A percentile compares a stretch with the other conserved stretches of the same genome.
These are phyloP conservation scores for Kazachstania africana DNA, from an alignment of 805 yeast species.

Conservation along the genomic window DNA sequence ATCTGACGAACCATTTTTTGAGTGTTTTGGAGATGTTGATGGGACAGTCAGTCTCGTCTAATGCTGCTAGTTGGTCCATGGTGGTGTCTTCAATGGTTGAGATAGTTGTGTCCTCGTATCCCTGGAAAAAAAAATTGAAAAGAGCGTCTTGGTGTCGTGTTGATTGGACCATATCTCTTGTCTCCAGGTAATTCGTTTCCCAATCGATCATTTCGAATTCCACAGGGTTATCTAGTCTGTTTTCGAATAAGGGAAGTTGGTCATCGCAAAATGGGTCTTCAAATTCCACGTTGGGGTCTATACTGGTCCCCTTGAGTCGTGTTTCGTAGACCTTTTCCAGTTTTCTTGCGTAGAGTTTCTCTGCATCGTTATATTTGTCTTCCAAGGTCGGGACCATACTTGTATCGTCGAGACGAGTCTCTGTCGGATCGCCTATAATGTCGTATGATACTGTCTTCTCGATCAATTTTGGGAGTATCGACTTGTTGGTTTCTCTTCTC, in stretches of 20 bases:
- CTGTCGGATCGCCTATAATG: background rate
- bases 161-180: constrained; percentile 9
- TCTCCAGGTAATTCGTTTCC: constrained; percentile 13
- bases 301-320: background rate
- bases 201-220: constrained; percentile 17
- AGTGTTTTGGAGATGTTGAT: background rate
- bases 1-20: background rate
- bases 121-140: no score
- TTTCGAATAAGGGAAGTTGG: no score
- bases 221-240: constrained; percentile 15
- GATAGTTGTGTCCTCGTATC: no score
- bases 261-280: no score
- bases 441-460: constrained; percentile 1
- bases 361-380: background rate
- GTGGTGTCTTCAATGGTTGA: no score
- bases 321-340: background rate
- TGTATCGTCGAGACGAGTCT: no score
- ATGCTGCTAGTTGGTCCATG: no score
- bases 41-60: no score
- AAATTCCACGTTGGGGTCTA: no score
- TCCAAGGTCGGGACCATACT: no score
- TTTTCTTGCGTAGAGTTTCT: background rate
- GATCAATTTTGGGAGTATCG: constrained; percentile 3
- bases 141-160: no score
- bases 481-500: constrained; percentile 1